Base-by-base conservation (phyloP, 768 basidiomycete genomes). In the Clavaria fumosa region DNA sequence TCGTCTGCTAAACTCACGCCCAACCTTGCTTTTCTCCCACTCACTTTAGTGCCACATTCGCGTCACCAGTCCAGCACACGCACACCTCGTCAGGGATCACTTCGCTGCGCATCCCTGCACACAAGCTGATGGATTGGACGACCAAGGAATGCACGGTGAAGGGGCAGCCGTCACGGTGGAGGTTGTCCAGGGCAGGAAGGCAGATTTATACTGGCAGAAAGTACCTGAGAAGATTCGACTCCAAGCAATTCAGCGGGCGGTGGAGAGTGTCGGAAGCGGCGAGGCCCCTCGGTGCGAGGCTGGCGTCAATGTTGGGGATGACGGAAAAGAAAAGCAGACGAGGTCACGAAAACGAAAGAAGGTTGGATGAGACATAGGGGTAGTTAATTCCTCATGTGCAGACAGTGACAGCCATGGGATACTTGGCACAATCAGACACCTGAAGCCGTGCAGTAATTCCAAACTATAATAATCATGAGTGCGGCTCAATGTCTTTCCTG, bases 121-220 rank as follows among this genome's bases (percentile, higher is more conserved):
- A 0, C 80, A 85, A 46, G 34, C 46, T 0, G 45, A 53, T 5
- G 77, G 76, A 3, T 51, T 81, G 22, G 83, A 83, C 42, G 63
- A 61, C n/a, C 44, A 36, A 1, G 75, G 77, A 3, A 17, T 43
- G 7, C 35, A 43, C 1, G 45, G 43, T 5, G 10, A 10, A n/a
- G 12, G 18, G n/a, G 48, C 45, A 23, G 40, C 55, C 0, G 62
- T 83, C 10, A 17, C 37, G 12, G 47, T 70, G 30, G 82, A 83
- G 48, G 31, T 74, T 11, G 71, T 86, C 0, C 49, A 54, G 3
- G 83, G 79, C 3, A 71, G 58, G 51, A 62, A 66, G 40, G 83
- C 84, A 46, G 70, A 67, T 40, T 38, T 86, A 24, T 86, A 86
- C 47, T 86, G 83, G 84, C 67, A 74, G 38, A 76, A 76, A 42